These are phyloP conservation scores for Flaveria sonorensis DNA, from an alignment of 129 eudicot genomes.

Conservation along the genomic window DNA sequence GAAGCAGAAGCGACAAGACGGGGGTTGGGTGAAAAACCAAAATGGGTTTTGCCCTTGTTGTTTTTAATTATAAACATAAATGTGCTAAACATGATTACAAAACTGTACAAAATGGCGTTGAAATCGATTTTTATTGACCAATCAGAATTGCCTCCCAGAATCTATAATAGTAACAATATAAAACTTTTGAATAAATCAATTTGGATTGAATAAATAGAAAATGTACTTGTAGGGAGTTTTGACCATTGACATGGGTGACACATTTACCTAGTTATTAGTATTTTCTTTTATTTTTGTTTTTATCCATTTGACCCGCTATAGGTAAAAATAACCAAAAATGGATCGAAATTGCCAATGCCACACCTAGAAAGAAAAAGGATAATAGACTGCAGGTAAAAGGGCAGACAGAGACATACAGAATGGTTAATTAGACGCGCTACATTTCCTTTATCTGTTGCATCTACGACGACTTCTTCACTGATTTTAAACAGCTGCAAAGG, in stretches of 20 bases:
- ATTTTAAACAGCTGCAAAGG: constrained; percentile 81
- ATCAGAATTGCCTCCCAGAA: too few species aligned
- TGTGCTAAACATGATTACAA: background rate
- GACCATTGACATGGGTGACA: background rate
- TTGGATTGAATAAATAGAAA: background rate
- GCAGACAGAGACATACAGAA: constrained; percentile 53
- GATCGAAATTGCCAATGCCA: background rate
- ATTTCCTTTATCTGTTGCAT: constrained; percentile 95
- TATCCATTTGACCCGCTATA: background rate
- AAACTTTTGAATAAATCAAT: background rate
- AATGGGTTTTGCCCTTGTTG: background rate
- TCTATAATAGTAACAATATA: background rate
- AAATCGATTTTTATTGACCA: too few species aligned
- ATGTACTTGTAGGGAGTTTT: background rate
- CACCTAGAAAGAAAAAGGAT: background rate
- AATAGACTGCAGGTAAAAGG: background rate
- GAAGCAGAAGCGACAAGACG: background rate
- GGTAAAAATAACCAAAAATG: background rate
- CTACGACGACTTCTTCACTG: constrained; percentile 97
- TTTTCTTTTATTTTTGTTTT: background rate
- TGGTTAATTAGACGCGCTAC: constrained; percentile 93
- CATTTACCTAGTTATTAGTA: background rate
- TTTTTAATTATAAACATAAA: background rate
- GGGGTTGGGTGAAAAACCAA: constrained; percentile 2
- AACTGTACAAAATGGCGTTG: too few species aligned